Conservation (phyloP, 768 basidiomycete species). For the Lactarius tabidus region DNA sequence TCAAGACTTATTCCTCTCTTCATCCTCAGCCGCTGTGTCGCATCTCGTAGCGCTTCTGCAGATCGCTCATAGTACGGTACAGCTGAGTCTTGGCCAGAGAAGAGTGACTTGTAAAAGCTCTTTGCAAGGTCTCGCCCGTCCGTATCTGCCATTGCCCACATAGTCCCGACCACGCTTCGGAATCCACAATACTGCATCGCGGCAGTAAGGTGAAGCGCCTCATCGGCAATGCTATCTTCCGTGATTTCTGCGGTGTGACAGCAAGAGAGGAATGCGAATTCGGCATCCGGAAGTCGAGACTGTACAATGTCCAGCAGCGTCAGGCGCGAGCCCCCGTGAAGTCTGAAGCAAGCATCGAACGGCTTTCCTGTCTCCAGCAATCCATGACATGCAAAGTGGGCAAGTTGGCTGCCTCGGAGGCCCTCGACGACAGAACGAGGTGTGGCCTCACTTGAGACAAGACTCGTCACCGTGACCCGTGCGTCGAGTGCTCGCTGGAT, state of each 20-base stretch:
- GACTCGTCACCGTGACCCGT: neutral
- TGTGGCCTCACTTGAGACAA: neutral
- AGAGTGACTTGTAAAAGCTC: neutral
- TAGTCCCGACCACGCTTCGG: neutral
- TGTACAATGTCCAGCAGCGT: neutral
- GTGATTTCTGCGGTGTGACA: neutral
- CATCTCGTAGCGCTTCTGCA: neutral
- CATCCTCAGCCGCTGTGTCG: neutral
- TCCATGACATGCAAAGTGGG: conserved; percentile 15
- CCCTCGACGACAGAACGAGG: neutral
- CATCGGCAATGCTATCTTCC: neutral
- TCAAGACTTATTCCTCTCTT: neutral
- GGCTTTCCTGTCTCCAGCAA: neutral
- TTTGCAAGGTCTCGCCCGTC: neutral
- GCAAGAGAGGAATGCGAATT: neutral
- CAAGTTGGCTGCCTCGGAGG: neutral
- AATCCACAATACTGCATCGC: neutral
- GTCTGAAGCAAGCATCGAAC: neutral
- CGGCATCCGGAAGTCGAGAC: neutral
- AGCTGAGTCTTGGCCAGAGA: neutral
- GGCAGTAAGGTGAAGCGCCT: neutral
- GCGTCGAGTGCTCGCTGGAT: neutral
- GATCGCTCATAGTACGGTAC: neutral
- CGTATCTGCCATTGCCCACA: neutral
- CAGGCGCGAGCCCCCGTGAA: neutral